Conservation (phyloP, 2,329 filamentous ascomycete species). For the Sclerotinia sclerotiorum region DNA sequence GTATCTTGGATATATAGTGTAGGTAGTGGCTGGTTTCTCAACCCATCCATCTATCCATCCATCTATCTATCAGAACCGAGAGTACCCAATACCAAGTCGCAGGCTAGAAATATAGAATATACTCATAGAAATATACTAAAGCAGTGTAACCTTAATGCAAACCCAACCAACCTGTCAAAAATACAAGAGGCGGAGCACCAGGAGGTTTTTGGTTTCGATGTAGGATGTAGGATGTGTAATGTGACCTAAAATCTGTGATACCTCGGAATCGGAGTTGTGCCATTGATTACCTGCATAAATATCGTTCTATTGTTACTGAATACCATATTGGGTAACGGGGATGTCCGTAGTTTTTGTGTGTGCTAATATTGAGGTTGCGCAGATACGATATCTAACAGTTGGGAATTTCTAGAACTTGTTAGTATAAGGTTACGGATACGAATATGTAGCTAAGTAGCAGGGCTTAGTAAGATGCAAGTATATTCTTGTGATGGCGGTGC, state of each 20-base stretch:
- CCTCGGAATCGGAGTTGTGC: background rate
- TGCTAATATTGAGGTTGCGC: no score
- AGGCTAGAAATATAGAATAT: no score
- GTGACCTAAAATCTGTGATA: background rate
- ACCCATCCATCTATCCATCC: background rate
- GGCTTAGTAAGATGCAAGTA: background rate
- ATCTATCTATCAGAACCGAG: background rate
- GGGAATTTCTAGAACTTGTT: background rate
- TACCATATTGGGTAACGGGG: slow-evolving; percentile 7
- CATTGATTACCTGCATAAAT: background rate
- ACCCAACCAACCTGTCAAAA: background rate
- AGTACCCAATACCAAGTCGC: background rate
- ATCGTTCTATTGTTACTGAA: no score
- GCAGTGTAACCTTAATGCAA: background rate
- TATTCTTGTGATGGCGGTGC: background rate
- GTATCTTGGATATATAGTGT: background rate
- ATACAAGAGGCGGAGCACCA: background rate
- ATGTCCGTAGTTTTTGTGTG: background rate
- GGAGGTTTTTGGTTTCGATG: background rate
- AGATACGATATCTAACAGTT: background rate
- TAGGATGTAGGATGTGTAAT: background rate
- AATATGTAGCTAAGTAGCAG: background rate
- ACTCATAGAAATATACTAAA: no score
- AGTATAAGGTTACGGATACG: background rate
- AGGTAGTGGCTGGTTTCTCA: background rate